Conservation (phyloP, 2,329 filamentous ascomycete genomes). For the Alternaria infectoria region DNA sequence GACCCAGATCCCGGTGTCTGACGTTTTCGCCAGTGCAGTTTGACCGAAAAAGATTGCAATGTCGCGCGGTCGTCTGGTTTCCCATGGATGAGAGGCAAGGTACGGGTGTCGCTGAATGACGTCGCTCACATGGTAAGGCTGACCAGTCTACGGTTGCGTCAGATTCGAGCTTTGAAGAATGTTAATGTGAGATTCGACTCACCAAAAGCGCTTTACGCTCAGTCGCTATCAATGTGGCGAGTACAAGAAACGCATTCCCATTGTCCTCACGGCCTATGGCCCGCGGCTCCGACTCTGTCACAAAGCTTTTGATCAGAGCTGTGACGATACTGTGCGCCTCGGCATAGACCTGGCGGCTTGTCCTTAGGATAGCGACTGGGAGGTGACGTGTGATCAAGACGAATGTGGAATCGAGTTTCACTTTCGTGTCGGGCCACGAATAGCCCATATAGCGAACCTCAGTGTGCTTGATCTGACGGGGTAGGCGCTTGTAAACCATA, state of each 20-base stretch:
- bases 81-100: not conserved
- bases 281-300: not conserved
- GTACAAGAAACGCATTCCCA: too few species aligned
- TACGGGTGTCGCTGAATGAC: too few species aligned
- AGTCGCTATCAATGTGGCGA: too few species aligned
- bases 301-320: accelerated
- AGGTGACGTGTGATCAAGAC: not conserved
- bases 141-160: too few species aligned
- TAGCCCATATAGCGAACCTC: too few species aligned
- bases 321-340: not conserved
- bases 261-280: not conserved
- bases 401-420: not conserved
- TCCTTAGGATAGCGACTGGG: not conserved
- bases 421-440: too few species aligned
- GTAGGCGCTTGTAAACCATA: not conserved
- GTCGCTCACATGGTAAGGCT: too few species aligned
- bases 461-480: not conserved
- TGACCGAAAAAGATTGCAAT: not conserved
- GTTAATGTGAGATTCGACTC: too few species aligned
- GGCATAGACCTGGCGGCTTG: not conserved
- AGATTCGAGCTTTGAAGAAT: too few species aligned
- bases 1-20: not conserved
- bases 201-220: too few species aligned
- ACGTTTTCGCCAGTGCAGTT: not conserved
- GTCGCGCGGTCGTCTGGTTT: not conserved